These are phyloP conservation scores for Piper longum DNA, from an alignment of 164 flowering plant genomes.

Conservation along the genomic window DNA sequence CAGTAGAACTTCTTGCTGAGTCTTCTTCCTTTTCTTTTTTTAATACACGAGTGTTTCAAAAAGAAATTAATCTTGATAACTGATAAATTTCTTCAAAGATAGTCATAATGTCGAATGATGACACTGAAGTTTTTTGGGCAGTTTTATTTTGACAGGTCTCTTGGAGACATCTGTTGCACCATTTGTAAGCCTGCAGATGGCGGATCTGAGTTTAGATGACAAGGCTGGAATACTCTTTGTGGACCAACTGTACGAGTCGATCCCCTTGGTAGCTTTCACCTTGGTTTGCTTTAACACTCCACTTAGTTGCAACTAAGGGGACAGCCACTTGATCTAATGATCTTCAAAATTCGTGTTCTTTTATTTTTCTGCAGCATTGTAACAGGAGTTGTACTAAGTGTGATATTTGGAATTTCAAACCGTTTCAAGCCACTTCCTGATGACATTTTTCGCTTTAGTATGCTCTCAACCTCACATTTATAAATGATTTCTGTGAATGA, in stretches of 20 bases:
- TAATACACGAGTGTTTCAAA: background rate
- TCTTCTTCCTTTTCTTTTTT: background rate
- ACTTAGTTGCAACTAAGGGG: background rate
- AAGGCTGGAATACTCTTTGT: slow-evolving; percentile 73
- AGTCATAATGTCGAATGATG: background rate
- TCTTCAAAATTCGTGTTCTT: background rate
- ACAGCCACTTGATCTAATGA: background rate
- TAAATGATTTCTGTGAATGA: background rate
- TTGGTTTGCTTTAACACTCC: background rate
- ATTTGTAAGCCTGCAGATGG: slow-evolving; percentile 41
- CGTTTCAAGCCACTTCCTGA: slow-evolving; percentile 55
- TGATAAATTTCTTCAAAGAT: background rate
- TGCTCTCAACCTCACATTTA: background rate
- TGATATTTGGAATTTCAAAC: slow-evolving; percentile 41
- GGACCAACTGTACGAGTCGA: slow-evolving; percentile 55
- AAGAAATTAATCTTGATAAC: too few relatives aligned
- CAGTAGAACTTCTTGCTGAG: background rate
- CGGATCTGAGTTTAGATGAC: slow-evolving; percentile 63
- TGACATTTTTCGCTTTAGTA: slow-evolving; percentile 73
- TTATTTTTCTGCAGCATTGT: slow-evolving; percentile 35
- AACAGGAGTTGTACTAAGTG: slow-evolving; percentile 59
- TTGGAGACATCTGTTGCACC: slow-evolving; percentile 52
- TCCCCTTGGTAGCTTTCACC: background rate
- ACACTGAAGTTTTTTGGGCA: slow-evolving; percentile 52
- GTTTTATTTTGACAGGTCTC: slow-evolving; percentile 97